These are phyloP conservation scores for Agrostemma githago DNA, from an alignment of 148 eudicot species.

Conservation along the genomic window DNA sequence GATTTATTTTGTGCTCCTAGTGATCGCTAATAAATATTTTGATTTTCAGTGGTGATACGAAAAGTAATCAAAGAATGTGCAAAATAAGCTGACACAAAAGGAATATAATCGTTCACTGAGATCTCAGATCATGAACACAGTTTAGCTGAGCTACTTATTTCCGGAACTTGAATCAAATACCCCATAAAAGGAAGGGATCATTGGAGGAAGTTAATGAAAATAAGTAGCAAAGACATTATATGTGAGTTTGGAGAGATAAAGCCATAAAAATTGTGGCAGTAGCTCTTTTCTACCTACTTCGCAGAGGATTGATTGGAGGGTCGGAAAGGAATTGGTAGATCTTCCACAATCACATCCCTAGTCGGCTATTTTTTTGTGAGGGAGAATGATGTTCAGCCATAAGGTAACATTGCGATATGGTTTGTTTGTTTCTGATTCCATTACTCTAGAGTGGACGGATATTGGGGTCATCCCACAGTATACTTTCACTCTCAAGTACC, in stretches of 20 bases:
- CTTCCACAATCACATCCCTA: neutral
- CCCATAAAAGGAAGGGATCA: neutral
- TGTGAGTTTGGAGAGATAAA: neutral
- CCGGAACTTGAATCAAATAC: neutral
- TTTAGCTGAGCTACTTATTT: neutral
- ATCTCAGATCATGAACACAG: slow-evolving; percentile 3
- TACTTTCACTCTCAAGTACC: neutral
- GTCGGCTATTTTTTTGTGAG: neutral
- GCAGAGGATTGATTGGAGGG: neutral
- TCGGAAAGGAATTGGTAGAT: neutral
- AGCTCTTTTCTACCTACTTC: neutral
- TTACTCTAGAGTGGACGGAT: neutral
- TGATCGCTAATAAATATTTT: neutral
- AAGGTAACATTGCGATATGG: neutral
- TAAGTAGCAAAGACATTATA: neutral
- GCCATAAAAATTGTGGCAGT: neutral
- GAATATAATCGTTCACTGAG: neutral
- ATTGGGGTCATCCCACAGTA: neutral
- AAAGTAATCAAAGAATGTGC: neutral
- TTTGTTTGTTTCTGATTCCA: slow-evolving; percentile 1
- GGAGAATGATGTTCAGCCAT: neutral
- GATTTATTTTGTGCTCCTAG: neutral
- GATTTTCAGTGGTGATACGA: neutral
- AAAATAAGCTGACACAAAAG: neutral
- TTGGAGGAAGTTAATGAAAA: neutral